Base-by-base conservation (phyloP, 1,284 basidiomycete genomes). In the Tranzscheliella williamsii region DNA sequence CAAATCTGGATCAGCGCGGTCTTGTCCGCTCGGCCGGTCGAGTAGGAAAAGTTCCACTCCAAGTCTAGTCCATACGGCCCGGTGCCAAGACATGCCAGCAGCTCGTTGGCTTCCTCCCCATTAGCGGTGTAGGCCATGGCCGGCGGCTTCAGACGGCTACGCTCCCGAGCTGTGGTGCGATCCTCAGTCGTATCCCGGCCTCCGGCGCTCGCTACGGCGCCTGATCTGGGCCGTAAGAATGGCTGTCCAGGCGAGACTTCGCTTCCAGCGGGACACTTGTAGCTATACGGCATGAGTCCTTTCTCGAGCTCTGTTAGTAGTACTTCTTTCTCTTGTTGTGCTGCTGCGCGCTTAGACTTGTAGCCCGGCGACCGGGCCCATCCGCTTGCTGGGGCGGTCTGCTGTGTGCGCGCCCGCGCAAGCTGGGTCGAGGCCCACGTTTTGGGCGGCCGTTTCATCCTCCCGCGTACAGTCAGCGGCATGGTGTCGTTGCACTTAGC, bases 1-100 rank as follows among this genome's bases (percentile, higher is more conserved):
- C 64, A 55, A 18, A 70, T 46, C 30, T 72, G 70, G 8, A 70
- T 42, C 4, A 70, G 47, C 3, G 70, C 67, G 12, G 64, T 61
- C 9, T 43, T 48, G 4, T 37, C 18, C 6, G 32, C 16, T 2
- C 13, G 20, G 6, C 62, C 56, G 3, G 22, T 8, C 15, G 15
- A n/a, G 15, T 13, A 40, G n/a, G 42, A 32, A 18, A 61, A 35
- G 24, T 65, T 57, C 70, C 70, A 72, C 32, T 72, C 70, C 22
- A 72, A 41, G 36, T 72, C 70, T n/a, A 72, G 52, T 7, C 67
- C 70, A 24, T 67, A 45, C 0, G 64, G 53, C 13, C 47, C 45
- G 2, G 52, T 37, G 13, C 62, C 39, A 5, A 51, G 43, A 12
- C 46, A 46, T 22, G 47, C 38, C 20, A 70, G 42, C 4, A 50